Evolutionary conservation across 192 early-diverging fungal species (phyloP).

Genomic region (Pilaira anomala): DNA sequence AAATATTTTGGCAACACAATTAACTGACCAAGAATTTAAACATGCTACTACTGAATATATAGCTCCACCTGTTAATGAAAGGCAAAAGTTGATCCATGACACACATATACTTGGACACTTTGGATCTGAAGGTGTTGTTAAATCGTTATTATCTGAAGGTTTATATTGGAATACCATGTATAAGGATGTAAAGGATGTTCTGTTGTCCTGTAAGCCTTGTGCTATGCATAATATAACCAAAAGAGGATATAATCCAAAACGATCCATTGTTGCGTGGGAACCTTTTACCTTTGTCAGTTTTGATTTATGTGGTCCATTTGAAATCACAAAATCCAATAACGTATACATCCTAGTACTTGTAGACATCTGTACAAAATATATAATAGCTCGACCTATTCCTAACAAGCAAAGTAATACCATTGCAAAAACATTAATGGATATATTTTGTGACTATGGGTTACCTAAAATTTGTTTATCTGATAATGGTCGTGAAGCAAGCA

Average conservation of each 20-base stretch:
- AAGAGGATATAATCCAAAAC: not conserved
- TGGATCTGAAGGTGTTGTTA: too few species aligned
- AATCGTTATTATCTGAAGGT: too few species aligned
- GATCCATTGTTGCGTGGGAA: not conserved
- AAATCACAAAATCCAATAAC: not conserved
- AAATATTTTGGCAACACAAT: too few species aligned
- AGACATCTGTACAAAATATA: constrained; percentile 37
- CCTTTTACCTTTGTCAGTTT: not conserved
- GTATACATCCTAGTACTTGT: constrained; percentile 20
- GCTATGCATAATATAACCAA: not conserved
- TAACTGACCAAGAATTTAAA: too few species aligned
- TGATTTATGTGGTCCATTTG: not conserved
- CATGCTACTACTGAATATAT: too few species aligned
- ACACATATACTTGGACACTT: too few species aligned
- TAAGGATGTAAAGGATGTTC: not conserved
- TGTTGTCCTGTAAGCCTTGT: not conserved
- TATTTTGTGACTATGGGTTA: constrained; percentile 33
- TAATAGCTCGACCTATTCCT: constrained; percentile 14
- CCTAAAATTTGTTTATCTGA: constrained; percentile 36
- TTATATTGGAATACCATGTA: constrained; percentile 3
- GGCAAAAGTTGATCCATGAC: too few species aligned
- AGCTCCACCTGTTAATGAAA: too few species aligned
- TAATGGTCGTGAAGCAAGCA: constrained; percentile 47
- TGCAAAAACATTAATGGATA: not conserved
- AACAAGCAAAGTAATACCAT: constrained; percentile 15